Percentiles rank a stretch among this genome's conserved stretches.
Conservation (phyloP, 208 protist species). For the Acanthamoeba sp. region DNA sequence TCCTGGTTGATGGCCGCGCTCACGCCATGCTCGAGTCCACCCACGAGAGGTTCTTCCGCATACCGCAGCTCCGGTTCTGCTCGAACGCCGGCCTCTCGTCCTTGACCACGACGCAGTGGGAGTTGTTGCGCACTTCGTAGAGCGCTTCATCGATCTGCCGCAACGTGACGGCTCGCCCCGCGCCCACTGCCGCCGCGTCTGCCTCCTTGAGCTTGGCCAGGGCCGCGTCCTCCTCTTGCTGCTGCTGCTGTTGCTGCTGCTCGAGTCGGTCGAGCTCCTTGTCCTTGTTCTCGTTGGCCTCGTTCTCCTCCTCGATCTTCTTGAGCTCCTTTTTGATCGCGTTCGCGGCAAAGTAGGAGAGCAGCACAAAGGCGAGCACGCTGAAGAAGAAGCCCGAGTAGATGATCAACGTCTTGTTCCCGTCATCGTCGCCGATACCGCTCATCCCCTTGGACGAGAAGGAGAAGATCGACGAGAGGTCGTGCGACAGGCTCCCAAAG, state of each 20-base stretch:
- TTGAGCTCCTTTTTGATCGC: constrained; percentile 62
- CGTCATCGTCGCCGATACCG: background rate
- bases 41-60: constrained; percentile 61
- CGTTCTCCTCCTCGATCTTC: constrained; percentile 62
- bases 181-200: background rate
- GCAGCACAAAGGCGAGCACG: constrained; percentile 7
- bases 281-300: background rate
- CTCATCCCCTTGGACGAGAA: constrained; percentile 53
- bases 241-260: background rate
- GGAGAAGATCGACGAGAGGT: constrained; percentile 33
- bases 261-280: constrained; percentile 10
- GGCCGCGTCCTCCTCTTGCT: background rate
- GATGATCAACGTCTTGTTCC: background rate
- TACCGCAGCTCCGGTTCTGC: constrained; percentile 57
- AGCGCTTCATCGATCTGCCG: constrained; percentile 14
- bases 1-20: background rate
- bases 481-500: constrained; percentile 44
- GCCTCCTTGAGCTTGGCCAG: background rate
- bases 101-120: background rate
- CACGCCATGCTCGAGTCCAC: constrained; percentile 52
- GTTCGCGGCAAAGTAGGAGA: constrained; percentile 50
- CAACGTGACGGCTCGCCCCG: background rate
- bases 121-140: background rate
- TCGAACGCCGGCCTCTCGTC: background rate
- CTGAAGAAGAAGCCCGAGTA: constrained; percentile 44